These are phyloP conservation scores for Colletotrichum tropicicola DNA, from an alignment of 2,329 filamentous ascomycete species.

Conservation along the genomic window DNA sequence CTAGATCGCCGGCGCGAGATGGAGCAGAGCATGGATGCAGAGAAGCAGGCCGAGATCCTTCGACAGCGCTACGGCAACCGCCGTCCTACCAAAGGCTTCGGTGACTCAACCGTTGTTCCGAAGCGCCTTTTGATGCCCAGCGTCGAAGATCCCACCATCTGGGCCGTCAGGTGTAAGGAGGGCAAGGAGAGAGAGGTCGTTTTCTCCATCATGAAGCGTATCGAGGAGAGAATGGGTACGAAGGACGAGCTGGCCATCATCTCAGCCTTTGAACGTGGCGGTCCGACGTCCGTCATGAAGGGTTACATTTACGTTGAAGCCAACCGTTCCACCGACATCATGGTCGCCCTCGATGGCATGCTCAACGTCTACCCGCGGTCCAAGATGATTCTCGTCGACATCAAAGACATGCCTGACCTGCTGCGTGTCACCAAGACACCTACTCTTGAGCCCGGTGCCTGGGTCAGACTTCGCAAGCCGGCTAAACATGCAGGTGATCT, in stretches of 20 bases:
- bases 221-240: conserved; percentile 81
- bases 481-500: conserved; percentile 88
- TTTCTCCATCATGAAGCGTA: conserved; percentile 86
- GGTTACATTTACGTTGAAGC: conserved; percentile 97
- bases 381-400: conserved; percentile 88
- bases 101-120: conserved; percentile 80
- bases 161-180: conserved; percentile 91
- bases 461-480: conserved; percentile 85
- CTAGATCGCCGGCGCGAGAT: conserved; percentile 92
- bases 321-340: conserved; percentile 84
- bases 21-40: conserved; percentile 88
- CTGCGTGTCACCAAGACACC: conserved; percentile 89
- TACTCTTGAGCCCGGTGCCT: conserved; percentile 85
- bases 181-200: conserved; percentile 95
- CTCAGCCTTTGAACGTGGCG: conserved; percentile 89
- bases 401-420: conserved; percentile 98
- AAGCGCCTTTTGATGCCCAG: conserved; percentile 89
- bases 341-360: conserved; percentile 83
- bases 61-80: conserved; percentile 89
- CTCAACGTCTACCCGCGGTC: conserved; percentile 89
- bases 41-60: conserved; percentile 88
- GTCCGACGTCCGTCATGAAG: conserved; percentile 81
- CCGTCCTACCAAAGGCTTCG: conserved; percentile 69
- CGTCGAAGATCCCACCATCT: conserved; percentile 95
- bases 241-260: conserved; percentile 87